A percentile compares a stretch with the other conserved stretches of the same genome.
These are phyloP conservation scores for Oldenlandia corymbosa DNA, from an alignment of 257 asterid genomes.

Conservation along the genomic window DNA sequence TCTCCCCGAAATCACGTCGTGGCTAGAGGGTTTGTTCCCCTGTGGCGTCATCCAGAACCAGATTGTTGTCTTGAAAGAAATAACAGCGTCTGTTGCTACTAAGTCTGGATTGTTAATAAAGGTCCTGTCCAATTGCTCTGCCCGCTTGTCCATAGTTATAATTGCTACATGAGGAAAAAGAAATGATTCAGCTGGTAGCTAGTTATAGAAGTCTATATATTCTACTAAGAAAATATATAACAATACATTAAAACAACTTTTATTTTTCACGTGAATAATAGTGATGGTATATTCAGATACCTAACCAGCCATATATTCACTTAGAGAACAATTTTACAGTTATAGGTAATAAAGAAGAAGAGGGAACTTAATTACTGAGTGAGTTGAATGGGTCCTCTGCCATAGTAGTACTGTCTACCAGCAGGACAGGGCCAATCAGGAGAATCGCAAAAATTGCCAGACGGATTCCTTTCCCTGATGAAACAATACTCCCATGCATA, in stretches of 20 bases:
- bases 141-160: slow-evolving; percentile 29
- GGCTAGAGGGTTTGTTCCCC: slow-evolving; percentile 27
- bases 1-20: slow-evolving; percentile 20
- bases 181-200: no score
- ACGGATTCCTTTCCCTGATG: slow-evolving; percentile 7
- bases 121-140: slow-evolving; percentile 22
- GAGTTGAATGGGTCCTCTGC: slow-evolving; percentile 28
- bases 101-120: slow-evolving; percentile 27
- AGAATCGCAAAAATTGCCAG: slow-evolving; percentile 9
- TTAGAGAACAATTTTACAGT: no score
- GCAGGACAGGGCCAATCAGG: slow-evolving; percentile 10
- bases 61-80: slow-evolving; percentile 31
- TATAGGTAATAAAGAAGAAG: no score
- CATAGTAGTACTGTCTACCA: slow-evolving; percentile 17
- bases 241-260: no score
- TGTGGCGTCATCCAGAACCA: slow-evolving; percentile 43
- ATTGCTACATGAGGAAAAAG: no score
- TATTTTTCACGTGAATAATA: no score
- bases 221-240: no score
- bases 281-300: no score
- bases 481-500: slow-evolving; percentile 28
- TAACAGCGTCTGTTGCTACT: slow-evolving; percentile 22
- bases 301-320: no score
- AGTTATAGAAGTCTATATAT: no score
- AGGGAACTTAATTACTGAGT: slow-evolving; percentile 11